Base-by-base conservation (phyloP, 805 yeast genomes). In the Kodamaea laetipori region DNA sequence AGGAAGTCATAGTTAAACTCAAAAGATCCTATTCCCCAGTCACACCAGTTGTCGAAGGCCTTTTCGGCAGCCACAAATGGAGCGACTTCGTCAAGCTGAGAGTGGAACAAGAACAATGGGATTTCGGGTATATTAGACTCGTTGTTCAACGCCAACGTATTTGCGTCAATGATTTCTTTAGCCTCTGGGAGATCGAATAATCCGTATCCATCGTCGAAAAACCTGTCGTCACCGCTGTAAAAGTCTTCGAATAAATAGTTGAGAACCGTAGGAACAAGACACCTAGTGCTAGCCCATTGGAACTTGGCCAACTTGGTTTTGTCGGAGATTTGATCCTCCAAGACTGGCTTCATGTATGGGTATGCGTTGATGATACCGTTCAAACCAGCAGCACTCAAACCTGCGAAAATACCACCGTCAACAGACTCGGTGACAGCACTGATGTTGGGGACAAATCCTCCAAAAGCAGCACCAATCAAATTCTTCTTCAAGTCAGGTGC, bases 391-490 rank as follows among this genome's bases (percentile, higher is more conserved):
- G 64, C 60, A 27, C 54, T 56, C 19, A 66, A 52, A 2, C 67
- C 70, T 3, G 68, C 55, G 23, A 54, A 57, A 3, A 51, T 4
- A 7, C 54, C 51, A 2, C 65, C 64, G 27, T 61, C 63, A 12
- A 54, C 51, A 5, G 51, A 47, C 15, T 39, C 46, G 1, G 58
- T 53, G 2, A 63, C 55, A 12, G 54, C 56, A 8, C 66, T 61
- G 12, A 66, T 47, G 39, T 67, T 64, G 13, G 66, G 57, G 11
- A 60, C 66, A 54, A 63, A 56, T 6, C 71, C 71, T 9, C 71
- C 71, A n/a, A 65, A n/a, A 4, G 64, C 64, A 11, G 53, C 67
- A 8, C 71, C 72, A 50, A 54, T 41, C 42, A 55, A 8, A 47
- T 34, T 26, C 32, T 39, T 18, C 53, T 47, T 16, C 26, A 51